phyloP scores from a whole-genome alignment of 1,284 basidiomycete genomes.

The Ustanciosporium gigantosporum region DNA sequence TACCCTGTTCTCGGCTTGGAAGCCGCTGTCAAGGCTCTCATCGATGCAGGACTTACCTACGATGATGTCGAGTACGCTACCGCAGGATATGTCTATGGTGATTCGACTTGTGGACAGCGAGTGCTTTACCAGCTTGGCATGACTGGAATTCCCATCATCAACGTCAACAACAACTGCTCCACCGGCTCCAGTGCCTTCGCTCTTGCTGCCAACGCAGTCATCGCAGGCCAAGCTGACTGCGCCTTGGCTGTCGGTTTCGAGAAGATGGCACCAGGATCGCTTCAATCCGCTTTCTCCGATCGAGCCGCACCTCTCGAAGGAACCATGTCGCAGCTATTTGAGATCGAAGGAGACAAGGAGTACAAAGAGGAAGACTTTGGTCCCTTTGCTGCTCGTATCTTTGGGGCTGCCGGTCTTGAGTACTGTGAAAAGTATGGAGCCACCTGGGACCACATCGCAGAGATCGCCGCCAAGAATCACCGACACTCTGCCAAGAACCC shows the following conservation, averaged over 20 bases:
- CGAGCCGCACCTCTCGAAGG: constrained; percentile 68
- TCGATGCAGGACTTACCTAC: constrained; percentile 84
- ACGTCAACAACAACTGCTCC: constrained; percentile 72
- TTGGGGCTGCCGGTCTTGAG: constrained; percentile 76
- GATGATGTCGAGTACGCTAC: constrained; percentile 75
- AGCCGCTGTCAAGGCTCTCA: constrained; percentile 78
- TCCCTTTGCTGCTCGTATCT: constrained; percentile 74
- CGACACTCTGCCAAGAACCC: constrained; percentile 79
- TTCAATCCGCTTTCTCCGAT: constrained; percentile 74
- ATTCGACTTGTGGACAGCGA: constrained; percentile 73
- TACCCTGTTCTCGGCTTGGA: constrained; percentile 67
- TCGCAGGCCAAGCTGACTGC: constrained; percentile 74
- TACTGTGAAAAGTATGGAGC: constrained; percentile 78
- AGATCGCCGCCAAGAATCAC: constrained; percentile 79
- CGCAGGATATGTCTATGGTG: constrained; percentile 69
- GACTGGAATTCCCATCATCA: constrained; percentile 81
- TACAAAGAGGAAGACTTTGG: constrained; percentile 69
- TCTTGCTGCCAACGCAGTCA: constrained; percentile 60
- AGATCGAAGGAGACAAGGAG: constrained; percentile 67
- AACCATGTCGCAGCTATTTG: constrained; percentile 64
- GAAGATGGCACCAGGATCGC: constrained; percentile 69
- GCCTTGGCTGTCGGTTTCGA: constrained; percentile 83
- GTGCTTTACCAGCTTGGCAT: constrained; percentile 83
- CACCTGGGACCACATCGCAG: constrained; percentile 71
- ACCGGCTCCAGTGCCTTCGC: constrained; percentile 56